A percentile compares a stretch with the other conserved stretches of the same genome.
Evolutionary conservation across 176 grass and related monocot genomes (phyloP).

Genomic region (Cenchrus fungigraminus): DNA sequence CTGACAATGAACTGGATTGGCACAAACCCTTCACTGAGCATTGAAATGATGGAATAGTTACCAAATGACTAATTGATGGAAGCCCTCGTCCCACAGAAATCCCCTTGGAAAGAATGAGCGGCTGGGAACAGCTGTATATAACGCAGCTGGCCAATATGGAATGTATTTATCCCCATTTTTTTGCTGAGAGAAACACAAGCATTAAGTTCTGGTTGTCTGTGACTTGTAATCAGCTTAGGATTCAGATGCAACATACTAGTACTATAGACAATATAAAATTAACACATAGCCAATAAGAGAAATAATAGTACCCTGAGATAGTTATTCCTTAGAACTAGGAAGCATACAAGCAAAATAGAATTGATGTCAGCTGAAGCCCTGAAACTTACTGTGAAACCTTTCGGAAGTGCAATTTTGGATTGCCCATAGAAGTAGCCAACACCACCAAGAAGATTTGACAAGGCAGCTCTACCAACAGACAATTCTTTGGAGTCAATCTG

Average conservation of each 20-base stretch:
- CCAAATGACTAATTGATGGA: constrained; percentile 93
- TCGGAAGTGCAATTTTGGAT: constrained; percentile 88
- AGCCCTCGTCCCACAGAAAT: constrained; percentile 97
- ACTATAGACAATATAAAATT: constrained; percentile 18
- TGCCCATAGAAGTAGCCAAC: constrained; percentile 97
- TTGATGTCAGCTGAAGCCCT: constrained; percentile 38
- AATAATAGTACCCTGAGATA: background rate
- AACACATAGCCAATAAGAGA: background rate
- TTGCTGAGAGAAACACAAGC: constrained; percentile 66
- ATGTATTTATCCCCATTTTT: constrained; percentile 88
- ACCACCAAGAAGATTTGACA: constrained; percentile 87
- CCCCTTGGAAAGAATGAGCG: constrained; percentile 95
- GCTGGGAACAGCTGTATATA: constrained; percentile 97
- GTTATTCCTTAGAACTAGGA: constrained; percentile 24
- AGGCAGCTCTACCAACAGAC: constrained; percentile 76
- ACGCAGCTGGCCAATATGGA: constrained; percentile 84
- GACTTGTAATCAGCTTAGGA: background rate
- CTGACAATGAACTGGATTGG: constrained; percentile 14
- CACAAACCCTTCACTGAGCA: constrained; percentile 19
- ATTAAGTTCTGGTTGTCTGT: constrained; percentile 24
- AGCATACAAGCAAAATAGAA: constrained; percentile 28
- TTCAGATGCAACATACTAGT: constrained; percentile 13
- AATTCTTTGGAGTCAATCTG: constrained; percentile 67
- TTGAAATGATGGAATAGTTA: constrained; percentile 46
- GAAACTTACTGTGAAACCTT: constrained; percentile 86